Evolutionary conservation across 306 rosid species (phyloP).

Genomic region (Coriaria nepalensis): DNA sequence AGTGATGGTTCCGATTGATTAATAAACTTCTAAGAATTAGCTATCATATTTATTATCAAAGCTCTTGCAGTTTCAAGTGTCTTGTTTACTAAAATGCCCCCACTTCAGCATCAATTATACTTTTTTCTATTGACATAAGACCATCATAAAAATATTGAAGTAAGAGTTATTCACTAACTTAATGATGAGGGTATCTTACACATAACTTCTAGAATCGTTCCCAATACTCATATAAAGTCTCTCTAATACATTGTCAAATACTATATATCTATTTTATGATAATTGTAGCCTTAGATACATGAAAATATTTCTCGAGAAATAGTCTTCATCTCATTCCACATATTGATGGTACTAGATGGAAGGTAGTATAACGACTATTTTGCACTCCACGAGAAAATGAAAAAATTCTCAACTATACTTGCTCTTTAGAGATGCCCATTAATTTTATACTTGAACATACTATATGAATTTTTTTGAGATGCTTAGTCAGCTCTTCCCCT

Average conservation of each 20-base stretch:
- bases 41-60: background rate
- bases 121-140: background rate
- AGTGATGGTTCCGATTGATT: background rate
- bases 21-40: background rate
- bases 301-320: background rate
- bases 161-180: background rate
- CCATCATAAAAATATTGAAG: constrained; percentile 9
- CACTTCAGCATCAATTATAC: constrained; percentile 1
- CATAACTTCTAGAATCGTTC: constrained; percentile 1
- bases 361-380: background rate
- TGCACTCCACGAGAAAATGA: background rate
- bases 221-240: too few species aligned
- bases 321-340: too few species aligned
- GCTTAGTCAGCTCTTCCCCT: background rate
- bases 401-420: background rate
- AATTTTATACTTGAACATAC: constrained; percentile 1
- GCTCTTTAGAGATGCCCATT: background rate
- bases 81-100: background rate
- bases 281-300: background rate
- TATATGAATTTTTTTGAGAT: constrained; percentile 3
- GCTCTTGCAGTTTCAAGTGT: background rate
- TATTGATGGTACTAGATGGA: too few species aligned
- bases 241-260: background rate
- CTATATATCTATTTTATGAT: background rate
- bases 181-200: background rate